A percentile compares a stretch with the other conserved stretches of the same genome.
Evolutionary conservation across 495 filamentous ascomycete species (phyloP).

Genomic region (Pseudoneurospora amorphoporcata): DNA sequence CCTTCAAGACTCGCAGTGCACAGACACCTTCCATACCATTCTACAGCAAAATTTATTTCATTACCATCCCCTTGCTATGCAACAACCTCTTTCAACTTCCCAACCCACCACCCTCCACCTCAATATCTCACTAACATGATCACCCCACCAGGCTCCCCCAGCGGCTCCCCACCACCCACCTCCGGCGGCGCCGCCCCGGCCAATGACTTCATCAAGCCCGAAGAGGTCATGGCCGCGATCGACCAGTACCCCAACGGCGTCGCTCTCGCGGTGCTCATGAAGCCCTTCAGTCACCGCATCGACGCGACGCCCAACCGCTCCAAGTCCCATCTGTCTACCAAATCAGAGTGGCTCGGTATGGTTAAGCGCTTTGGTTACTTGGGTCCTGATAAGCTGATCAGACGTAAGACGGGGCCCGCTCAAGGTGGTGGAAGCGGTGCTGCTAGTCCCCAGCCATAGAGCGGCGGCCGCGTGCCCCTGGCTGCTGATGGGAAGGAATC

Average conservation of each 20-base stretch:
- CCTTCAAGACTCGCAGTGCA: neutral
- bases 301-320: slow-evolving; percentile 15
- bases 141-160: neutral
- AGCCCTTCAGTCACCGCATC: slow-evolving; percentile 50
- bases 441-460: neutral
- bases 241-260: neutral
- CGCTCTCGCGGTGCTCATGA: slow-evolving; percentile 47
- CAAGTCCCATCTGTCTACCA: slow-evolving; percentile 29
- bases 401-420: slow-evolving; percentile 19
- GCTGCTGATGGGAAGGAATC: neutral
- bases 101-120: neutral
- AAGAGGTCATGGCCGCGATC: neutral
- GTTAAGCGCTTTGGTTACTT: slow-evolving; percentile 22
- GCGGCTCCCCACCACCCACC: neutral
- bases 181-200: neutral
- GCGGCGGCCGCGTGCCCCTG: neutral
- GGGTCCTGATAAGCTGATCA: slow-evolving; percentile 35
- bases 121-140: neutral
- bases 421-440: neutral
- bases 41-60: neutral
- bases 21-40: neutral
- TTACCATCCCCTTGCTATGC: neutral
- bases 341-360: slow-evolving; percentile 41
- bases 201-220: neutral
- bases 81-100: neutral